phyloP scores from a whole-genome alignment of 495 filamentous ascomycete species.

The Aspergillus panamensis region DNA sequence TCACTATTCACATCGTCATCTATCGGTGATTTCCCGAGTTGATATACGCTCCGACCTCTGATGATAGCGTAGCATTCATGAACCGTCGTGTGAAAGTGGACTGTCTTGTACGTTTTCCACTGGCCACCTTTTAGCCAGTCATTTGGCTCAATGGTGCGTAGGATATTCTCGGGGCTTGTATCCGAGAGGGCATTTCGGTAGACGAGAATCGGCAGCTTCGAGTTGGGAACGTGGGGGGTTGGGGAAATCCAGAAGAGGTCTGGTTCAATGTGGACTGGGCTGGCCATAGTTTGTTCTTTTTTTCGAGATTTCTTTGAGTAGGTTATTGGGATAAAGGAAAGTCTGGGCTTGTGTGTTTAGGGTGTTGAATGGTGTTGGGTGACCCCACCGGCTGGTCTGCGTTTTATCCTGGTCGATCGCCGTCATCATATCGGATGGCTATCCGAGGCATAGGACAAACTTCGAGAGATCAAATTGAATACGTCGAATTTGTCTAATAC shows the following conservation, averaged over 20 bases:
- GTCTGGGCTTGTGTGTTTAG: not conserved
- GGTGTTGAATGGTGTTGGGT: not conserved
- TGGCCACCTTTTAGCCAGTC: conserved; percentile 5
- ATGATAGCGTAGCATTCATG: conserved; percentile 9
- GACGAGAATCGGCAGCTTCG: not conserved
- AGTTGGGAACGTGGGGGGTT: not conserved
- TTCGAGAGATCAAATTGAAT: too few species aligned
- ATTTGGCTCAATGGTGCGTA: conserved; percentile 2
- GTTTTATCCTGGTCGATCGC: too few species aligned
- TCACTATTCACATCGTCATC: not conserved
- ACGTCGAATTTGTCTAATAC: too few species aligned
- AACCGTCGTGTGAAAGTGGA: conserved; percentile 1
- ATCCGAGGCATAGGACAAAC: too few species aligned
- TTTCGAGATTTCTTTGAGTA: not conserved
- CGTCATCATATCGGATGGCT: too few species aligned
- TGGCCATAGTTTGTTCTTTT: not conserved
- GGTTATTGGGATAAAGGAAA: not conserved
- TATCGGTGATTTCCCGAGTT: not conserved
- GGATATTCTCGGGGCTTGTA: conserved; percentile 2
- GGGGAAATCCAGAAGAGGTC: not conserved
- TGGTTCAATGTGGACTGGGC: not conserved
- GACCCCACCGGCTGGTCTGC: too few species aligned
- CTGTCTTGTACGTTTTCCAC: conserved; percentile 5
- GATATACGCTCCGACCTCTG: not conserved
- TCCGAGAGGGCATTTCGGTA: conserved; percentile 1